A percentile compares a stretch with the other conserved stretches of the same genome.
phyloP scores from a whole-genome alignment of 495 filamentous ascomycete genomes.

The Haplographium delicatum region DNA sequence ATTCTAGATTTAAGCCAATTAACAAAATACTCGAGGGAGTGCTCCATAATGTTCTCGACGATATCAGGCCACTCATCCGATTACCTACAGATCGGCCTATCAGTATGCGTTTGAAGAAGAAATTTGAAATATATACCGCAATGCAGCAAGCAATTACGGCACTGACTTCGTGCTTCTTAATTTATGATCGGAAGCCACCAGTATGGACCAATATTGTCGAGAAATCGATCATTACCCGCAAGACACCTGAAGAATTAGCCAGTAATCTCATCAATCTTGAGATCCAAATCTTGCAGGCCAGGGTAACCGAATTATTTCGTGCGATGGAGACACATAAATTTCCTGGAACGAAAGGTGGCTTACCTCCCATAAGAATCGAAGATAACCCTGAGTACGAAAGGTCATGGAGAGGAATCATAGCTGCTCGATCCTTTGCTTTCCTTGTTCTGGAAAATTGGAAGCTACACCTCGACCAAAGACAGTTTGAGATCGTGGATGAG shows the following conservation, averaged over 20 bases:
- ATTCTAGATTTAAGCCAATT: too few relatives aligned
- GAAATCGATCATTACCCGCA: background rate
- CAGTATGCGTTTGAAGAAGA: background rate
- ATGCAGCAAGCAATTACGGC: background rate
- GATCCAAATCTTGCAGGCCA: background rate
- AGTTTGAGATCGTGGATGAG: background rate
- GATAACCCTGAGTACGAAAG: background rate
- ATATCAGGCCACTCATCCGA: background rate
- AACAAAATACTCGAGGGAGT: background rate
- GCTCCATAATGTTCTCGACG: background rate
- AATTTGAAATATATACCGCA: slow-evolving; percentile 4
- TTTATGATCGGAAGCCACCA: background rate
- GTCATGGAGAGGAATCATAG: background rate
- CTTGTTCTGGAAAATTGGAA: background rate
- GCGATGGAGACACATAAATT: background rate
- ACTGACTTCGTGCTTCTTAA: background rate
- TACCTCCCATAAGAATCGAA: background rate
- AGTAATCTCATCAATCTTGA: background rate
- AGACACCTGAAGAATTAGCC: background rate
- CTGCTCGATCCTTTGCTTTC: background rate
- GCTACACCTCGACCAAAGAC: background rate
- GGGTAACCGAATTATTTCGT: background rate
- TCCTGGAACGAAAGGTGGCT: background rate
- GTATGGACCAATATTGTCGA: background rate
- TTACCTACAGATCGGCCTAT: background rate